Conservation (phyloP, 2,329 filamentous ascomycete genomes). For the Bertia moriformis region DNA sequence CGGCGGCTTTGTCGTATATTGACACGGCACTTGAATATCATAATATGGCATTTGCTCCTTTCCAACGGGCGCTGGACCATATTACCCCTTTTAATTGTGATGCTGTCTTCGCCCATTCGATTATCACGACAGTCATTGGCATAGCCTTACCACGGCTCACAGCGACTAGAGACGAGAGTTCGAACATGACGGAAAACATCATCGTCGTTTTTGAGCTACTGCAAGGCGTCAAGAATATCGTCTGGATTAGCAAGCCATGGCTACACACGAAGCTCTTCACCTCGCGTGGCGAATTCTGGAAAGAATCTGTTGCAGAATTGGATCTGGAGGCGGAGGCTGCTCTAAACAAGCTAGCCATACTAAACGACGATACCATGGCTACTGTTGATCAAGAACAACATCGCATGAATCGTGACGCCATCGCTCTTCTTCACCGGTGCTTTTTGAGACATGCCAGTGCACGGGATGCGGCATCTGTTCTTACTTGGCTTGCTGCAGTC, state of each 20-base stretch:
- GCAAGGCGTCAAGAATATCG: constrained; percentile 3
- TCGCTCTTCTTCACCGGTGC: constrained; percentile 13
- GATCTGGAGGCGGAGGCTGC: background rate
- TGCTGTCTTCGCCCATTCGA: constrained; percentile 14
- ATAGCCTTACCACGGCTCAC: constrained; percentile 12
- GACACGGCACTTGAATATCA: constrained; percentile 18
- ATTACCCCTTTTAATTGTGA: constrained; percentile 13
- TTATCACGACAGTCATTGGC: constrained; percentile 12
- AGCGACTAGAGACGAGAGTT: constrained; percentile 5
- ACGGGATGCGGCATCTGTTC: constrained; percentile 13
- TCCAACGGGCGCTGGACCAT: constrained; percentile 12
- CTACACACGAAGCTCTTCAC: constrained; percentile 1
- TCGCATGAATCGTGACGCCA: constrained; percentile 7
- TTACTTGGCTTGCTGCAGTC: constrained; percentile 12
- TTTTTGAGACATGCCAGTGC: constrained; percentile 17
- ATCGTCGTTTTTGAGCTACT: constrained; percentile 11
- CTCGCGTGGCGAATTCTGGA: background rate
- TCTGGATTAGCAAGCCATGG: background rate
- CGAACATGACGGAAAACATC: constrained; percentile 8
- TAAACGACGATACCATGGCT: constrained; percentile 4
- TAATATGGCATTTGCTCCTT: constrained; percentile 13
- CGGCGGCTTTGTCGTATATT: constrained; percentile 10
- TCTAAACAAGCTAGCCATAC: constrained; percentile 4
- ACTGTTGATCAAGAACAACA: constrained; percentile 1
- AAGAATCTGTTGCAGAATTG: background rate